A percentile compares a stretch with the other conserved stretches of the same genome.
These are phyloP conservation scores for Colletotrichum cordylinicola DNA, from an alignment of 2,329 filamentous ascomycete genomes.

Conservation along the genomic window DNA sequence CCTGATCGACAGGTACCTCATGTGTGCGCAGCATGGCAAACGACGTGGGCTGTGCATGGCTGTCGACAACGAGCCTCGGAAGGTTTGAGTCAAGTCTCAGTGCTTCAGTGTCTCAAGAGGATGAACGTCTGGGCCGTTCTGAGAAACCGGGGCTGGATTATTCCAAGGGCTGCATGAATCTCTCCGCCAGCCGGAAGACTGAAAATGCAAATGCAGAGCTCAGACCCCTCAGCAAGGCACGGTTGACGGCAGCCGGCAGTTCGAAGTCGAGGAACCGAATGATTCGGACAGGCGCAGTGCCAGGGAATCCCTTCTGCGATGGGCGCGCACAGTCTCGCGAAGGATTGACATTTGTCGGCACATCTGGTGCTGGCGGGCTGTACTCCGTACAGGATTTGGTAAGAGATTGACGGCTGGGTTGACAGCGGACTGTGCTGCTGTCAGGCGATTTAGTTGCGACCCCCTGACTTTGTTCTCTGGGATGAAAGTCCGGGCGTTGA, in stretches of 20 bases:
- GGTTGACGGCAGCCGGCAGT: slow-evolving; percentile 9
- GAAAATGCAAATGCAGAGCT: neutral
- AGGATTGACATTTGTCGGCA: slow-evolving; percentile 8
- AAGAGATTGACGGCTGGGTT: neutral
- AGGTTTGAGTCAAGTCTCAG: neutral
- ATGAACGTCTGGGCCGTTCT: neutral
- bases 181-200: neutral
- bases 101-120: neutral
- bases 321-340: slow-evolving; percentile 3
- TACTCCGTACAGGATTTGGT: neutral
- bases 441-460: neutral
- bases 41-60: neutral
- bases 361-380: neutral
- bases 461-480: neutral
- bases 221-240: neutral
- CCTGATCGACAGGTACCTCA: neutral
- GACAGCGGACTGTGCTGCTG: neutral
- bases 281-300: neutral
- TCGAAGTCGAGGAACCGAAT: slow-evolving; percentile 5
- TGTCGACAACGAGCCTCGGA: neutral
- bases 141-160: neutral
- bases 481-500: neutral
- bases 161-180: neutral
- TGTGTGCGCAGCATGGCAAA: slow-evolving; percentile 2
- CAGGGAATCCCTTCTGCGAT: neutral